Base-by-base conservation (phyloP, 306 rosid genomes). In the Cicer chorassanicum region DNA sequence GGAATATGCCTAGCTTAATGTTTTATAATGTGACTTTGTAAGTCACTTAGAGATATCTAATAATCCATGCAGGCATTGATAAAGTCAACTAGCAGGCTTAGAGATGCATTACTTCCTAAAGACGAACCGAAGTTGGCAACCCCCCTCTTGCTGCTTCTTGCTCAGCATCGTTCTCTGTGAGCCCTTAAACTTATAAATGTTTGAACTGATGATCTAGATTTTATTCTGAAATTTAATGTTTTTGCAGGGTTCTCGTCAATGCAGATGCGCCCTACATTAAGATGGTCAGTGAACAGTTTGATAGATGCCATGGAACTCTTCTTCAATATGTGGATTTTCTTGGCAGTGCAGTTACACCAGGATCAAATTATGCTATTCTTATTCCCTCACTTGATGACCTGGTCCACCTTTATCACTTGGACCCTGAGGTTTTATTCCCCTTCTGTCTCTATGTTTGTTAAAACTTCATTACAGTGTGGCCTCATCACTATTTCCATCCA, bases 121-220 rank as follows among this genome's bases (percentile, higher is more conserved):
- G 99, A 94, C 65, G 99, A 94, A 78, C 87, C 89, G 2, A 92
- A 90, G 81, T 74, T 90, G 91, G 99, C 97, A 14, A 59, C 87
- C 62, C 99, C 99, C 45, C 96, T 94, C 69, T 72, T 94, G 82
- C 83, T 94, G 67, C 99, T 90, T 78, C 82, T 94, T 85, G 93
- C 99, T 81, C 99, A 94, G 72, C 99, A 94, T 76, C 96, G 99
- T 68, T 94, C 99, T 65, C 44, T 90, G 99, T 94, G 90, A 92
- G 97, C 80, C 56, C 21, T 45, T 18, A 45, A 68, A 54, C 74
- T 73, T 76, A 13, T 19, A 36, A 21, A 46, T 64, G 49, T 44
- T 68, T 5, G 46, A 76, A 41, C 19, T 68, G 15, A 41, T 11
- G 48, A 62, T 69, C 62, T 29, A 53, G 38, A 49, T 70, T 50